Evolutionary conservation across 2,329 filamentous ascomycete species (phyloP).

Genomic region (Aureobasidium sp.): DNA sequence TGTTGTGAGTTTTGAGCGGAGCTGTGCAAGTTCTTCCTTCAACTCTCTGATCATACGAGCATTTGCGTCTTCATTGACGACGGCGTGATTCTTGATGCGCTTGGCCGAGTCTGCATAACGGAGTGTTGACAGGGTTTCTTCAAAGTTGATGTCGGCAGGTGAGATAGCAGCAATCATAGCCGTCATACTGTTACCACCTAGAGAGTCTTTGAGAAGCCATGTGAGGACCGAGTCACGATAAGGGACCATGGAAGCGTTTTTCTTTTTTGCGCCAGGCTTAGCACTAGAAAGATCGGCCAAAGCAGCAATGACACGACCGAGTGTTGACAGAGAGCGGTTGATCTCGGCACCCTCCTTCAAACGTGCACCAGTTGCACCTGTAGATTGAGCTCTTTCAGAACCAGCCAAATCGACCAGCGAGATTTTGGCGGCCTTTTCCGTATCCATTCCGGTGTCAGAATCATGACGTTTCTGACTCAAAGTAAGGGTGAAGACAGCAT

Average conservation of each 20-base stretch:
- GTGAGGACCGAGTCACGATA: slow-evolving; percentile 96
- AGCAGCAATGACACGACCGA: slow-evolving; percentile 94
- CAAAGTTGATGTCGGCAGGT: slow-evolving; percentile 97
- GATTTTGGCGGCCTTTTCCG: slow-evolving; percentile 97
- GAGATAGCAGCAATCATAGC: slow-evolving; percentile 99
- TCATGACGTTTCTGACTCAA: slow-evolving; percentile 91
- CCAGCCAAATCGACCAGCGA: slow-evolving; percentile 95
- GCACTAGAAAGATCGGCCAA: slow-evolving; percentile 82
- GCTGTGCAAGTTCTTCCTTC: slow-evolving; percentile 83
- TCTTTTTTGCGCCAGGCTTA: slow-evolving; percentile 78
- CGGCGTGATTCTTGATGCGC: slow-evolving; percentile 98
- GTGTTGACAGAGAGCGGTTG: slow-evolving; percentile 90
- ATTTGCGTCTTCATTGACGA: slow-evolving; percentile 98
- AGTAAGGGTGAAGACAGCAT: slow-evolving; percentile 95
- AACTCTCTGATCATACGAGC: slow-evolving; percentile 97
- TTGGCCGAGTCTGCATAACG: slow-evolving; percentile 97
- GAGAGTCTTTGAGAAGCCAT: slow-evolving; percentile 92
- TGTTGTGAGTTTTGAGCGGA: slow-evolving; percentile 71
- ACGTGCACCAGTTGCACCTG: slow-evolving; percentile 88
- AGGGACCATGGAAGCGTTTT: slow-evolving; percentile 69
- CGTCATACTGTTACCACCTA: slow-evolving; percentile 98
- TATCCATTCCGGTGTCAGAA: slow-evolving; percentile 87
- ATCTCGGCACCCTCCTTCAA: slow-evolving; percentile 98
- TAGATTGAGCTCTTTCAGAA: slow-evolving; percentile 94
- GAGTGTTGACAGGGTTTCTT: slow-evolving; percentile 91